A percentile compares a stretch with the other conserved stretches of the same genome.
Conservation (phyloP, 305 asterid species). For the Solanum hybrid region DNA sequence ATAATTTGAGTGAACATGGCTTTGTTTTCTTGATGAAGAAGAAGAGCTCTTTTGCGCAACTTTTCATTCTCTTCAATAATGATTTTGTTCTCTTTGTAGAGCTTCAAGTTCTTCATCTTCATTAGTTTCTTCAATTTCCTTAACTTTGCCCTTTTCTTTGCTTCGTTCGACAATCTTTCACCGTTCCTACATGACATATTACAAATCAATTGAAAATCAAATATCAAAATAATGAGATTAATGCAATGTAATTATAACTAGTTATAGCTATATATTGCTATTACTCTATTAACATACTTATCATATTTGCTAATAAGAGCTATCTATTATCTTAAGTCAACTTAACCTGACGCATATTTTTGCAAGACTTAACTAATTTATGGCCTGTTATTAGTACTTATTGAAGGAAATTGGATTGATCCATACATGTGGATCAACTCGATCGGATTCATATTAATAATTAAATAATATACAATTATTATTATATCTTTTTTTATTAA, state of each 20-base stretch:
- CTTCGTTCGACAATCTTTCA: slow-evolving; percentile 7
- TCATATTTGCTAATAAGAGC: no score
- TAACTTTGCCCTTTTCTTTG: background rate
- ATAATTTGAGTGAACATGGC: slow-evolving; percentile 12
- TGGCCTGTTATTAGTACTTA: background rate
- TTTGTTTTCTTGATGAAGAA: slow-evolving; percentile 30
- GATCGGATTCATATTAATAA: background rate
- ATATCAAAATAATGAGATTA: background rate
- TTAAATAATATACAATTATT: no score
- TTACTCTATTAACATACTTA: background rate
- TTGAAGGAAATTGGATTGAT: background rate
- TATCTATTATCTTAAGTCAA: background rate
- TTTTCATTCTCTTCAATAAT: slow-evolving; percentile 28
- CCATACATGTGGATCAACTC: background rate
- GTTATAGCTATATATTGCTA: background rate
- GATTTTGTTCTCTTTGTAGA: slow-evolving; percentile 22
- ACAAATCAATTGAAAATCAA: background rate
- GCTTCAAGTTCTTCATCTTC: slow-evolving; percentile 28
- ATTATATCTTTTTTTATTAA: no score
- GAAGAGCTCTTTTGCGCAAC: slow-evolving; percentile 17
- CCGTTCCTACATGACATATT: slow-evolving; percentile 3
- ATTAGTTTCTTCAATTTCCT: slow-evolving; percentile 16
- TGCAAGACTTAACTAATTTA: background rate
- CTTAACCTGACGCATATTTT: background rate
- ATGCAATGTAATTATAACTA: background rate